Base-by-base conservation (phyloP, 179 eudicot species). In the Silene coronaria region DNA sequence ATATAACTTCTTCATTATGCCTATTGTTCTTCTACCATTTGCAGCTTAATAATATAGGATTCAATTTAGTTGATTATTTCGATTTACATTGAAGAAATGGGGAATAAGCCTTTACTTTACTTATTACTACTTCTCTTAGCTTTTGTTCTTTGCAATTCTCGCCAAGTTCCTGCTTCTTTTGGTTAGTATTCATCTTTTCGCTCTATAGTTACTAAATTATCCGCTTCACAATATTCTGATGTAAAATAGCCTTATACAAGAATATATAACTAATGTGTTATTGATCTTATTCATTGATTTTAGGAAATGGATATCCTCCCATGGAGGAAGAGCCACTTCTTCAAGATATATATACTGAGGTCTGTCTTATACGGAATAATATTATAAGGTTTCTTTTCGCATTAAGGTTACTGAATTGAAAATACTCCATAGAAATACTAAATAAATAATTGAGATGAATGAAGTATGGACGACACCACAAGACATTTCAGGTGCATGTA, bases 101-200 rank as follows among this genome's bases (percentile, higher is more conserved):
- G 21, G 51, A 67, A 36, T 9, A 67, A 67, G 51, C 6, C 51
- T 34, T 67, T 67, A n/a, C 0, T 67, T 67, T 38, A 19, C 11
- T 1, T 38, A 1, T 19, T 67, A n/a, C 12, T 67, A 34, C 16
- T 67, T 67, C 48, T 67, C 51, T 36, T 67, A 19, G 26, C 71
- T 34, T 21, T 67, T 19, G 71, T 67, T 67, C 26, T 67, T 67
- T 67, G 71, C 26, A 67, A 67, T 36, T 67, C 71, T 34, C 71
- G 21, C 14, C 6, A 67, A 19, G 6, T 36, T n/a, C 70, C 48
- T 17, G 1, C 45, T 5, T 30, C 71, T 67, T 17, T 23, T 36
- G 71, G 71, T 67, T 34, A 67, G 70, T 66, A 36, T 36, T 7
- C 42, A 36, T 36, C 42, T 36, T 5, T 36, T 36, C 42, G 42